Base-by-base conservation (phyloP, 2,329 filamentous ascomycete species). In the Lecanoromycetidae sp. region DNA sequence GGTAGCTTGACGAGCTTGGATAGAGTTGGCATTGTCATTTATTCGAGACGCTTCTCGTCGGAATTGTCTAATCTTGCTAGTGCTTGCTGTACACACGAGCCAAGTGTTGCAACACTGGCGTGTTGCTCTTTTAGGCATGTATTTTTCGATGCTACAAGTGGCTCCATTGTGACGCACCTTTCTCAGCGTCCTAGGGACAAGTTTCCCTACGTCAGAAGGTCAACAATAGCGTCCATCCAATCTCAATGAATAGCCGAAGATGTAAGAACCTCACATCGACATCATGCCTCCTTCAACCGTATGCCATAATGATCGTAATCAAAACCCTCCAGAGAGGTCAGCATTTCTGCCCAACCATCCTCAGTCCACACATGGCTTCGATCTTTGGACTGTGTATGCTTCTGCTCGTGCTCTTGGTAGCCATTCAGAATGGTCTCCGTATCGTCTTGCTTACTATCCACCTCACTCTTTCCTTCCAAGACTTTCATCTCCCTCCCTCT, bases 401-500 rank as follows among this genome's bases (percentile, higher is more conserved):
- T 5, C 20, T 15, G 10, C 36, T 15, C 22, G 20, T 23, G 17
- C 25, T 44, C 44, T 13, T 15, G 3, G 5, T 13, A 2, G 2
- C 1, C 5, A 13, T 15, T n/a, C 23, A 10, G n/a, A n/a, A n/a
- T n/a, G n/a, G n/a, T 12, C 9, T 13, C 43, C 3, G 10, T n/a
- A 34, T 25, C 17, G 8, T 13, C 38, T 3, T 10, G 3, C 27
- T 30, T n/a, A 4, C 19, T 36, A 25, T 35, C 32, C 26, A 25
- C 38, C 33, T 2, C 39, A n/a, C 32, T 42, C 33, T 15, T 47
- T 23, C 43, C 50, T 33, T 19, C n/a, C 33, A 46, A 33, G 7
- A 52, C 50, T 32, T 60, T 87, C 77, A 9, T 73, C 74, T 67
- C 94, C 86, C 36, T 81, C 74, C 2, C 84, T 87, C 33, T 71